Base-by-base conservation (phyloP, 2,329 filamentous ascomycete genomes). In the Didymella sp. region DNA sequence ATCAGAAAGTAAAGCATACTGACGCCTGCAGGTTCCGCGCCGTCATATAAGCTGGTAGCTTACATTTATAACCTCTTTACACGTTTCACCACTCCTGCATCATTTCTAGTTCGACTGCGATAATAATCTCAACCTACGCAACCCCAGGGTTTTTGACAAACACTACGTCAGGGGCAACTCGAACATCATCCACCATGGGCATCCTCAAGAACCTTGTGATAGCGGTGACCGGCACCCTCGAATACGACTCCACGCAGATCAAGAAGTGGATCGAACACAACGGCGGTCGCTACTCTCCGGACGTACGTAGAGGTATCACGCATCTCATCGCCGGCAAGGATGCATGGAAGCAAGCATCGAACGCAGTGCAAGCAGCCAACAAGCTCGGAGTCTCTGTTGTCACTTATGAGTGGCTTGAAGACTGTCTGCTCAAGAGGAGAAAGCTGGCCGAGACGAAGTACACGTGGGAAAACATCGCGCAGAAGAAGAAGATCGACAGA, bases 281-380 rank as follows among this genome's bases (percentile, higher is more conserved):
- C 56, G 86, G 85, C 6, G 92, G 89, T 1, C 73, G 55, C 1
- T 89, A 87, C 69, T 76, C 78, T 0, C 71, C 78, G 1, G 76
- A 80, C 0, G 75, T 91, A 17, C 80, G 79, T 24, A 71, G 79
- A 0, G 67, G 78, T 0, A 85, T 89, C 9, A 96, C 92, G 0
- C 92, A 96, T 74, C 77, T 96, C 0, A 81, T 96, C 21, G 85
- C 86, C 51, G 86, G 85, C 0, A 78, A 83, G 46, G 81, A 86
- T 30, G 84, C 87, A 15, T 92, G 86, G 73, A 81, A 83, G 59
- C 74, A 79, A 6, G 67, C 79, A 1, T 72, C 73, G 57, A 73
- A 80, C 19, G 51, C 59, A 42, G 68, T 74, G 5, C 53, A 66
- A 35, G 56, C 63, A 45, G 72, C 72, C 1, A 40, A 53, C 19